Evolutionary conservation across 139 green algal species (phyloP), one percentile per base, ranked within the genome.

Genomic region (Ostreobium quekettii): DNA sequence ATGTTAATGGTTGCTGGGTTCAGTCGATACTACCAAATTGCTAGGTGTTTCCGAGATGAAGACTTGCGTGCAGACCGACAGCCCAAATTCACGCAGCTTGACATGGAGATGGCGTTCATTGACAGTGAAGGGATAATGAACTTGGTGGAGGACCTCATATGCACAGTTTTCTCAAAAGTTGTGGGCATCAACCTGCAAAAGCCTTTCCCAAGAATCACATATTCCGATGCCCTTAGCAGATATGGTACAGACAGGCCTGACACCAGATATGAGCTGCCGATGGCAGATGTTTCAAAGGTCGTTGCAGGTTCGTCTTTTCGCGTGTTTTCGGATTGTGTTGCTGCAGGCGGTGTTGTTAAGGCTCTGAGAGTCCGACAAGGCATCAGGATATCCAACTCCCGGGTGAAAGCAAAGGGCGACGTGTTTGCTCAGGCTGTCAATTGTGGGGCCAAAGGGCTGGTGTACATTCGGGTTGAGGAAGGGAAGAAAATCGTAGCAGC

Each of bases 41-140:
- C 88, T 6, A 77, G 91, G 36, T 98, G 93, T 80, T 98, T 98
- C 77, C 76, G 93, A 8, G 94, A 98, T 76, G 94, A 99, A 73
- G 91, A 96, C 71, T 78, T 97, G 65, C 74, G 92, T 4, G 82
- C 92, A 1, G 93, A 97, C 77, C 79, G 93, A 22, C 93, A 99
- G 83, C 93, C 93, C 0, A 91, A 97, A 82, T 99, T 99, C 46
- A 92, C 87, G 26, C 89, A 96, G 78, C 77, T 97, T 29, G 93
- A 99, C 76, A 83, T 99, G 76, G 94, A 99, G 83, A 82, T 95
- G 75, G 67, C 88, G 0, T 99, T 96, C 74, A 92, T 91, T 71
- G 87, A 94, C 70, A 66, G 78, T 46, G 80, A 89, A 3, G 85
- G 75, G n/a, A 84, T 99, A 42, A 88, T 97, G 78, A 46, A 36